Evolutionary conservation across 768 basidiomycete genomes (phyloP), one percentile per base, ranked within the genome.

Genomic region (Dacryopinax spathularia): DNA sequence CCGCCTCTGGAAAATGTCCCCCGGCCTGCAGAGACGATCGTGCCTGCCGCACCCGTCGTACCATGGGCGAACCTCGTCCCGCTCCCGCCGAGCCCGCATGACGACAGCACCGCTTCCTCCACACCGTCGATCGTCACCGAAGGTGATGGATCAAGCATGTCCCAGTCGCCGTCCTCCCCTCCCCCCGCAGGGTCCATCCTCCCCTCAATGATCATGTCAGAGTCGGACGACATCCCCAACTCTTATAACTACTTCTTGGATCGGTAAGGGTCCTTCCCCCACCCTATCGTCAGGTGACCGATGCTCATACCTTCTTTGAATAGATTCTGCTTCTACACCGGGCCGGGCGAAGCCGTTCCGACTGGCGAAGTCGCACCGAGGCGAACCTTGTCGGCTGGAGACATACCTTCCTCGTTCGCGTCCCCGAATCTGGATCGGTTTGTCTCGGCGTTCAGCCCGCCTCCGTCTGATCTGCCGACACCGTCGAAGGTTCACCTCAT

Each of bases 321-420:
- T 62, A 90, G 88, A 68, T 89, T 86, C 73, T 90, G 88, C 75
- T 90, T 89, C 74, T 90, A 82, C 73, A 89, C 88, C 1, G 88
- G 88, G 1, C 68, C 77, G 2, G 81, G 78, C 34, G 70, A 16
- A 67, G 65, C 12, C 39, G 39, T 22, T 22, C 25, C 29, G 13
- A 56, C 48, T 9, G 48, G 25, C 25, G 48, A 56, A 20, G 31
- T 22, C 48, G 31, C 48, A 9, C 48, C 48, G 25, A 56, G 48
- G 25, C 10, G 48, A 3, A 56, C 48, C 3, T 5, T 56, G 29
- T 56, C 48, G 6, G 29, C 48, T 3, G 15, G 25, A 20, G 48
- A 56, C 48, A 56, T 56, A 22, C 48, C 48, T 29, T 56, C 48
- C 20, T 56, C 48, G 25, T 56, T 27, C 48, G 25, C 48, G 9